A percentile compares a stretch with the other conserved stretches of the same genome.
Conservation (phyloP, 2,329 filamentous ascomycete species). For the Verticillium tricorpus region DNA sequence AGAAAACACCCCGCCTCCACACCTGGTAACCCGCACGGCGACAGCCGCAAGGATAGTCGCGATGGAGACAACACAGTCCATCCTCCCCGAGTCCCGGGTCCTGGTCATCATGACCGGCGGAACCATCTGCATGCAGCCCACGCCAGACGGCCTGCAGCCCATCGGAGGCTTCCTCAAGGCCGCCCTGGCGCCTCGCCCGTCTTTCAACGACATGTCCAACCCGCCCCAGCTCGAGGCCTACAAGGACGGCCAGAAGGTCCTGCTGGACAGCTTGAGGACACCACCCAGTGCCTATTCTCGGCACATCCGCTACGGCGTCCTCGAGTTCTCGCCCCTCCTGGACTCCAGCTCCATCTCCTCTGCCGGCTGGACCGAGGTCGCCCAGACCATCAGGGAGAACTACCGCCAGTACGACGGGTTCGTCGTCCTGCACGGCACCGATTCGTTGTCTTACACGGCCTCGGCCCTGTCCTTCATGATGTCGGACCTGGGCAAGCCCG, state of each 20-base stretch:
- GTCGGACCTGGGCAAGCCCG: slow-evolving; percentile 83
- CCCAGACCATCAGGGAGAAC: slow-evolving; percentile 72
- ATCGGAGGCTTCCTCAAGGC: slow-evolving; percentile 75
- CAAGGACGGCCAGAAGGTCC: slow-evolving; percentile 42
- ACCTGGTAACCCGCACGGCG: neutral
- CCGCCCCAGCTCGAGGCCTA: slow-evolving; percentile 50
- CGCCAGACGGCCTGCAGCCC: slow-evolving; percentile 74
- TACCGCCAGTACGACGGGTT: slow-evolving; percentile 89
- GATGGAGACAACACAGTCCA: slow-evolving; percentile 6
- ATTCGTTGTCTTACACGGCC: slow-evolving; percentile 83
- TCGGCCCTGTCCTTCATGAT: slow-evolving; percentile 93
- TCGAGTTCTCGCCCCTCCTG: slow-evolving; percentile 79
- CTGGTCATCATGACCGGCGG: slow-evolving; percentile 88
- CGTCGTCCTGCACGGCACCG: slow-evolving; percentile 85
- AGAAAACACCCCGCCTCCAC: neutral
- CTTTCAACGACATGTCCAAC: slow-evolving; percentile 75
- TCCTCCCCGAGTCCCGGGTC: slow-evolving; percentile 69
- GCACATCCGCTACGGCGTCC: slow-evolving; percentile 76
- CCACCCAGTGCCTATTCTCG: slow-evolving; percentile 75
- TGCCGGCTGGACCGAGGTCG: slow-evolving; percentile 81
- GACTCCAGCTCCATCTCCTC: slow-evolving; percentile 90
- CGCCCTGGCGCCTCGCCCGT: slow-evolving; percentile 75
- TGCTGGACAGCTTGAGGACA: slow-evolving; percentile 69
- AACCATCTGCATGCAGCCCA: slow-evolving; percentile 87
- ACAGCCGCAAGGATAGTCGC: neutral